These are phyloP conservation scores for Mycena epipterygia DNA, from an alignment of 768 basidiomycete species.

Conservation along the genomic window DNA sequence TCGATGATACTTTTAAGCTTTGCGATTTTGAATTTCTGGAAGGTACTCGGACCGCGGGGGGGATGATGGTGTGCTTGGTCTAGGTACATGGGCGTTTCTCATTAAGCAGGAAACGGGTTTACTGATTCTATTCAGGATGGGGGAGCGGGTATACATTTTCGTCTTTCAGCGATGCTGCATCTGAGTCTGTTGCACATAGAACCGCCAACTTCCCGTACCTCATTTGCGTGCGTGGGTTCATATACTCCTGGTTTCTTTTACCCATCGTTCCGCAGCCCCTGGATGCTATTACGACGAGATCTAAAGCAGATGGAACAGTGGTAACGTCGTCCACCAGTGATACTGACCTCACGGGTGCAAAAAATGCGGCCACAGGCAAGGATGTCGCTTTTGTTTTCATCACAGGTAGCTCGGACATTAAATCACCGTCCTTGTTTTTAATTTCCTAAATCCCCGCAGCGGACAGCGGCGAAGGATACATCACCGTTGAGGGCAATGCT, in stretches of 20 bases:
- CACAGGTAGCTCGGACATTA: constrained; percentile 48
- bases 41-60: constrained; percentile 67
- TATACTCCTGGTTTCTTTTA: background rate
- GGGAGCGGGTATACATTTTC: constrained; percentile 65
- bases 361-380: constrained; percentile 58
- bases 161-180: constrained; percentile 50
- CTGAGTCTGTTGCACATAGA: constrained; percentile 42
- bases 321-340: constrained; percentile 65
- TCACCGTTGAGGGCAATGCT: constrained; percentile 62
- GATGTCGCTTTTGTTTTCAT: constrained; percentile 68
- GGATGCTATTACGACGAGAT: constrained; percentile 59
- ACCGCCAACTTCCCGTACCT: constrained; percentile 68
- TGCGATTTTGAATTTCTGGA: background rate
- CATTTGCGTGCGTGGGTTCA: constrained; percentile 49
- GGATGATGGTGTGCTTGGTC: constrained; percentile 70
- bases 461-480: constrained; percentile 54
- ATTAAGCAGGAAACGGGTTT: background rate
- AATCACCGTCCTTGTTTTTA: background rate
- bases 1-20: background rate
- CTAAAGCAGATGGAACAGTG: constrained; percentile 53
- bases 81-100: constrained; percentile 63
- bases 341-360: constrained; percentile 61
- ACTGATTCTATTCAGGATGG: constrained; percentile 53
- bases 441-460: constrained; percentile 5
- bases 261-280: constrained; percentile 48